These are phyloP conservation scores for Zygosaccharomyces pseudobailii DNA, from an alignment of 1,139 yeast species.

Conservation along the genomic window DNA sequence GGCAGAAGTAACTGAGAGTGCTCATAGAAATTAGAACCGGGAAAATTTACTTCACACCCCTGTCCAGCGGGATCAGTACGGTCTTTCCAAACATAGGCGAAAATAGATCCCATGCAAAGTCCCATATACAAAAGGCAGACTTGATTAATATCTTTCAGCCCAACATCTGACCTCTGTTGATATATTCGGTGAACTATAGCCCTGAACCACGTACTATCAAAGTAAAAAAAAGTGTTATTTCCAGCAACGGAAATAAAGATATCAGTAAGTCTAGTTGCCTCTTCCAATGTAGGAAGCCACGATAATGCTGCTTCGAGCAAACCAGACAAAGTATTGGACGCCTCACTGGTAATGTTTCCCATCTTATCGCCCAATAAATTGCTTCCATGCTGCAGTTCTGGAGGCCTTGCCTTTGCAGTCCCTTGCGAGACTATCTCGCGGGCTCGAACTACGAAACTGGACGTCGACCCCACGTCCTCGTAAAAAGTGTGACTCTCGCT, in stretches of 20 bases:
- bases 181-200: conserved; percentile 2
- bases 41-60: background rate
- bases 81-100: conserved; percentile 8
- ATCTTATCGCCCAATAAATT: background rate
- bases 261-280: conserved; percentile 6
- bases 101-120: conserved; percentile 10
- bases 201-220: conserved; percentile 5
- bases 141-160: conserved; percentile 6
- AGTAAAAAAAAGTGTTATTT: conserved; percentile 8
- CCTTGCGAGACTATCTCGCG: conserved; percentile 8
- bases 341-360: conserved; percentile 4
- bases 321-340: background rate
- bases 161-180: conserved; percentile 3
- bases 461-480: conserved; percentile 10
- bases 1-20: conserved; percentile 10
- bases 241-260: conserved; percentile 10
- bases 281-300: conserved; percentile 5
- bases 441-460: conserved; percentile 9
- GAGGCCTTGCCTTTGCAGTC: background rate
- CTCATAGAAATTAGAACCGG: conserved; percentile 7
- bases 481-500: conserved; percentile 8
- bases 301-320: conserved; percentile 4
- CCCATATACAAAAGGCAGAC: conserved; percentile 10
- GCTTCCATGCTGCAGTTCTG: background rate
- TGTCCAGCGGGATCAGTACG: background rate